Base-by-base conservation (phyloP, 257 asterid species). In the Rauvolfia tetraphylla region DNA sequence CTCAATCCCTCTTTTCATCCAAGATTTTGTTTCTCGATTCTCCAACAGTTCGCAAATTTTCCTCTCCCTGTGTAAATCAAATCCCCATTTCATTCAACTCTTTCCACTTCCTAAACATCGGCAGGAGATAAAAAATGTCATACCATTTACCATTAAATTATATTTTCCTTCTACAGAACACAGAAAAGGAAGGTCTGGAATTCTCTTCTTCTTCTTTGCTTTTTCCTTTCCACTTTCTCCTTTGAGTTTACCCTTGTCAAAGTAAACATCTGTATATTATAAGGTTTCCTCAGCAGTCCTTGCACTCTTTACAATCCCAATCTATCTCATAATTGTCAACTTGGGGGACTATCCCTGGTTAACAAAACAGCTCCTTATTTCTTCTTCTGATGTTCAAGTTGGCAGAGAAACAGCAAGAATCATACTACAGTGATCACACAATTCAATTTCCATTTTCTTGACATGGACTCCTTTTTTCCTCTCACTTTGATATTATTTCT, bases 401-500 rank as follows among this genome's bases (percentile, higher is more conserved):
- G 20, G 62, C 73, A 58, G 74, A 71, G 75, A 23, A 77, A 8
- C 25, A 75, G 79, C 75, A 76, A 49, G 54, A 80, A 49, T 73
- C 70, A 38, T 48, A 66, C 73, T 65, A 54, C 49, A 69, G 57
- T 31, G 42, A 61, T 48, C 59, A 58, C 25, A 12, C 54, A 54
- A n/a, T 49, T 44, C 79, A 61, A 42, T 85, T 56, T 72, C 82
- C 79, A 17, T 39, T 79, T 67, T 54, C 72, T 48, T 54, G 41
- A 34, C 76, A 91, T 91, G 98, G 86, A 76, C 74, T 81, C 80
- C 39, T 56, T 44, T 78, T 71, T 78, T 59, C 69, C 83, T 34
- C 72, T 82, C 74, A 49, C 85, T 59, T 79, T 93, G 48, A 41
- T 83, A 18, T 8, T 86, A 27, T 68, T 86, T 58, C 78, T 84